Evolutionary conservation across 2,329 filamentous ascomycete genomes (phyloP), one percentile per base, ranked within the genome.

Genomic region (Colletotrichum gigasporum): DNA sequence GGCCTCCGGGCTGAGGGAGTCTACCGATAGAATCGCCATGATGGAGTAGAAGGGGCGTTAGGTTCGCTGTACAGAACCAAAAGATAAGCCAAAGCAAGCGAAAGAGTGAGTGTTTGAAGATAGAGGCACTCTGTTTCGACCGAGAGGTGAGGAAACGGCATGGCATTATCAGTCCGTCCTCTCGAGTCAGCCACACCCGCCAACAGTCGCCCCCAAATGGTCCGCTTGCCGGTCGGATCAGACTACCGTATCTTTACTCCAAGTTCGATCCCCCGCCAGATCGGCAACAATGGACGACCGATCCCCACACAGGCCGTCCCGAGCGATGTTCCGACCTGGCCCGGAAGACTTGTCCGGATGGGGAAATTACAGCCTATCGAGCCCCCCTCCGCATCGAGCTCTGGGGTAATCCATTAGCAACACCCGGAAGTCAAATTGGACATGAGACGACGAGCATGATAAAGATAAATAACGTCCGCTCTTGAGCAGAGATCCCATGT

Each of bases 351-450:
- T 61, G 56, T 48, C 61, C 61, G 47, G 22, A 64, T 52, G 20
- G 6, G 61, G 61, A 44, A 64, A 64, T 54, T 54, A 24, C 48
- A 64, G 26, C 61, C 61, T 61, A 64, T 64, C 61, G 35, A 54
- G n/a, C n/a, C 42, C 34, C 18, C 39, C 18, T 39, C 35, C 26
- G 30, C 5, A 16, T 48, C 47, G 26, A 42, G n/a, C 30, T 39
- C n/a, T 32, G 39, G 26, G 32, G 2, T 28, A 12, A 26, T 54
- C 28, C 37, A 14, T 32, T 18, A 37, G 45, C 54, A 59, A 52
- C 18, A 47, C 32, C 22, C 55, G 37, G 41, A 32, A 63, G 24
- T 34, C 45, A 60, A 47, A 53, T 20, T 30, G 16, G 26, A 58
- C 41, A 28, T 9, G 35, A 24, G n/a, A 30, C n/a, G n/a, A n/a